phyloP scores from a whole-genome alignment of 805 yeast genomes.

The Isabelozyma heimii region DNA sequence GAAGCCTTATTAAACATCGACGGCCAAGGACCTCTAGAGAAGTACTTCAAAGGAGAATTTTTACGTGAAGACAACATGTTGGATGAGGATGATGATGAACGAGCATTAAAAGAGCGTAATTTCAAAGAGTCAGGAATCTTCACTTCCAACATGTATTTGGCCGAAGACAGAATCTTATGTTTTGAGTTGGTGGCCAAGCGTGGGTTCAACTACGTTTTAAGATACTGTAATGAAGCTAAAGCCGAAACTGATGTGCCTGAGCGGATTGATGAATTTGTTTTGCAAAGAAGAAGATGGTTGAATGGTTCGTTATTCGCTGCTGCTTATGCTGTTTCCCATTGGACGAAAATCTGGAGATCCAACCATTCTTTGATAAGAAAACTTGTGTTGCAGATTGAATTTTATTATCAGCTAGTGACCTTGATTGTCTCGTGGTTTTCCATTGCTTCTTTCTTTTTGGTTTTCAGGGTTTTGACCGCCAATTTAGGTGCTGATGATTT shows the following conservation, averaged over 20 bases:
- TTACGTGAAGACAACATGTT: conserved; percentile 59
- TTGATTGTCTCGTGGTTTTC: conserved; percentile 91
- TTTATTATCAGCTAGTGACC: conserved; percentile 74
- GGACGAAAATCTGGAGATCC: conserved; percentile 84
- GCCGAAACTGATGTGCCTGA: conserved; percentile 98
- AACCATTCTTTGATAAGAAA: conserved; percentile 82
- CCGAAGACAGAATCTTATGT: conserved; percentile 94
- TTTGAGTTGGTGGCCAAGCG: conserved; percentile 91
- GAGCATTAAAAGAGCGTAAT: conserved; percentile 35
- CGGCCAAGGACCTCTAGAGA: conserved; percentile 83
- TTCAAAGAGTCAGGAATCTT: conserved; percentile 64
- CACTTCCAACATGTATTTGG: conserved; percentile 94
- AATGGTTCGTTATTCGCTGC: conserved; percentile 99
- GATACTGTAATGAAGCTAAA: conserved; percentile 81
- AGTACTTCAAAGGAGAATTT: conserved; percentile 90
- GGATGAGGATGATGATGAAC: conserved; percentile 38
- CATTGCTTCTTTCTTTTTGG: conserved; percentile 83
- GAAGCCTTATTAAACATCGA: conserved; percentile 67
- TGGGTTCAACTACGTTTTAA: conserved; percentile 69
- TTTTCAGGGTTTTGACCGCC: conserved; percentile 81
- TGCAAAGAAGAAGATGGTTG: conserved; percentile 97
- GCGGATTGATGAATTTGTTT: conserved; percentile 85
- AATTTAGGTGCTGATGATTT: conserved; percentile 66
- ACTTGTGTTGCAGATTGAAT: conserved; percentile 79
- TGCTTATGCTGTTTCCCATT: conserved; percentile 79